phyloP scores from a whole-genome alignment of 2,329 filamentous ascomycete species.

The Xylaria hypoxylon region DNA sequence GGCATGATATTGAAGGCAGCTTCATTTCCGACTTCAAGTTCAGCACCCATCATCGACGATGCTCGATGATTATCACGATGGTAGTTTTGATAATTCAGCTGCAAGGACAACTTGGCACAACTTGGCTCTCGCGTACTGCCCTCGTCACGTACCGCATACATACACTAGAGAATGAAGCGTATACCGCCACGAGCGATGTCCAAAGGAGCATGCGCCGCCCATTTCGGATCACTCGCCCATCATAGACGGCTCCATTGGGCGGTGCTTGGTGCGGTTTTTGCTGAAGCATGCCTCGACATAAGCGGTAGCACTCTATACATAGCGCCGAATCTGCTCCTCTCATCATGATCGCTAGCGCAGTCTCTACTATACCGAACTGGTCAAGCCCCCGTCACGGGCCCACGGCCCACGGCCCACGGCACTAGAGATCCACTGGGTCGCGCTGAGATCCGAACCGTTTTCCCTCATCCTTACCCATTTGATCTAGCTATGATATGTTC shows the following conservation, averaged over 20 bases:
- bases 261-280: conserved; percentile 11
- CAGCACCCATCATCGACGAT: background rate
- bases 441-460: conserved; percentile 32
- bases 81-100: conserved; percentile 2
- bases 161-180: no score
- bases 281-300: conserved; percentile 20
- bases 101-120: background rate
- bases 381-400: conserved; percentile 5
- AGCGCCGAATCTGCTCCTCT: conserved; percentile 19
- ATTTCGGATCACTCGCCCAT: conserved; percentile 12
- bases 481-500: conserved; percentile 17
- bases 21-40: conserved; percentile 16
- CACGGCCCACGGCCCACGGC: conserved; percentile 15
- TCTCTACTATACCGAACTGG: conserved; percentile 26
- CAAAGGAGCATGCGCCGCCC: conserved; percentile 11
- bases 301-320: conserved; percentile 24
- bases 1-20: conserved; percentile 4
- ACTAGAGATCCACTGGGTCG: conserved; percentile 14
- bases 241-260: conserved; percentile 18
- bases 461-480: conserved; percentile 25
- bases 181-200: background rate
- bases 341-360: conserved; percentile 19
- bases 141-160: background rate
- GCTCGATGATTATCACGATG: background rate
- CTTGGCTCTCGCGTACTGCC: background rate